Evolutionary conservation across 306 rosid genomes (phyloP).

Genomic region (Vachellia collinsii): DNA sequence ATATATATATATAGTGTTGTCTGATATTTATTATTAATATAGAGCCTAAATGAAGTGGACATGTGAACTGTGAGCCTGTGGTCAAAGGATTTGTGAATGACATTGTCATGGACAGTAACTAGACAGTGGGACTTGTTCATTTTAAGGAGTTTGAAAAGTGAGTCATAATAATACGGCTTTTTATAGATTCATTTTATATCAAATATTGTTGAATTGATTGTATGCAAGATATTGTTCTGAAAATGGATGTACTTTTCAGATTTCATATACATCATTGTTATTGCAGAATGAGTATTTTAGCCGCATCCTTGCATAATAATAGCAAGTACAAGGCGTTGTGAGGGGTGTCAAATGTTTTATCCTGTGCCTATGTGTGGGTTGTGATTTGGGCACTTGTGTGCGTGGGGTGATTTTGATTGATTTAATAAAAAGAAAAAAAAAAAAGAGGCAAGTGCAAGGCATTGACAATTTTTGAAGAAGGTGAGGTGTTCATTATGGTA

Average conservation of each 20-base stretch:
- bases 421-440: no score
- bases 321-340: not conserved
- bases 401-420: no score
- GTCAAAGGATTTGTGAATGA: constrained; percentile 21
- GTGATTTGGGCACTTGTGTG: no score
- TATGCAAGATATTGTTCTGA: constrained; percentile 10
- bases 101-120: not conserved
- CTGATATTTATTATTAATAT: constrained; percentile 14
- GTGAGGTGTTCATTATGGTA: not conserved
- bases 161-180: not conserved
- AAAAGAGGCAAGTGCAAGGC: not conserved
- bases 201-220: not conserved
- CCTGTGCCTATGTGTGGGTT: not conserved
- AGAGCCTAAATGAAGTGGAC: not conserved
- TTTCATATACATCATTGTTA: not conserved
- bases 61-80: not conserved
- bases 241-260: not conserved
- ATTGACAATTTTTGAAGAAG: not conserved
- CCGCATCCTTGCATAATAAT: not conserved
- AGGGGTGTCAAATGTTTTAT: not conserved
- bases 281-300: not conserved
- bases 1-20: constrained; percentile 27
- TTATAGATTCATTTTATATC: not conserved
- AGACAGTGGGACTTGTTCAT: not conserved
- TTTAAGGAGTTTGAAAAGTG: not conserved